A percentile compares a stretch with the other conserved stretches of the same genome.
phyloP scores from a whole-genome alignment of 2,329 filamentous ascomycete species.

The Mycocentrospora acerina region DNA sequence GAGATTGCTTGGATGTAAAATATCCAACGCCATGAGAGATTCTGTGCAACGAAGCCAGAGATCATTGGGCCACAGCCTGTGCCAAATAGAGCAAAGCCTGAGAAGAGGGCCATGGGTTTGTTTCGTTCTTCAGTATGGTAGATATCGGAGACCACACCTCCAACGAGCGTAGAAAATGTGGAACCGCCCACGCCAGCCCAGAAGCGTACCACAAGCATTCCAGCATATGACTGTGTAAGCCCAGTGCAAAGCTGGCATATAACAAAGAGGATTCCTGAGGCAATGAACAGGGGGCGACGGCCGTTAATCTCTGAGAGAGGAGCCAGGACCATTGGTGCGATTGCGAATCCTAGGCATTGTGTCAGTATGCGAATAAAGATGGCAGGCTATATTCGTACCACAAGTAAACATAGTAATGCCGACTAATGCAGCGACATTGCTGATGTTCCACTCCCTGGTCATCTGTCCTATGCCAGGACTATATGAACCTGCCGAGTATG shows the following conservation, averaged over 20 bases:
- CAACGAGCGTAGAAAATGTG: constrained; percentile 84
- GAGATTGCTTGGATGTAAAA: constrained; percentile 83
- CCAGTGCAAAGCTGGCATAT: constrained; percentile 73
- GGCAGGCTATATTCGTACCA: constrained; percentile 14
- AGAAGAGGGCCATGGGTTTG: constrained; percentile 86
- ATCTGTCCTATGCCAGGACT: constrained; percentile 69
- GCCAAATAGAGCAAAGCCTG: constrained; percentile 74
- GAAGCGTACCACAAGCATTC: constrained; percentile 75
- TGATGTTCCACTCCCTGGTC: constrained; percentile 64
- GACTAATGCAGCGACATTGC: constrained; percentile 64
- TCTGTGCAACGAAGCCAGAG: constrained; percentile 67
- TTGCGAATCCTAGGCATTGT: constrained; percentile 63
- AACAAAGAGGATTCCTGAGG: constrained; percentile 71
- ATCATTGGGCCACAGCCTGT: constrained; percentile 78
- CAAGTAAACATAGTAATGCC: constrained; percentile 80
- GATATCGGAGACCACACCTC: constrained; percentile 86
- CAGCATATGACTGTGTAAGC: constrained; percentile 66
- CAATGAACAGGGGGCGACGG: constrained; percentile 77
- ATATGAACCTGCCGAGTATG: constrained; percentile 80
- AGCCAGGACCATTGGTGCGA: constrained; percentile 84
- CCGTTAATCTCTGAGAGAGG: constrained; percentile 89
- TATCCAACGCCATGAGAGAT: constrained; percentile 77
- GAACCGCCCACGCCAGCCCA: constrained; percentile 76
- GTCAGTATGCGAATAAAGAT: constrained; percentile 1
- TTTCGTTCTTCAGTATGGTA: constrained; percentile 79